Evolutionary conservation across 2,329 filamentous ascomycete species (phyloP).

Genomic region (Malbranchea cinnamomea): DNA sequence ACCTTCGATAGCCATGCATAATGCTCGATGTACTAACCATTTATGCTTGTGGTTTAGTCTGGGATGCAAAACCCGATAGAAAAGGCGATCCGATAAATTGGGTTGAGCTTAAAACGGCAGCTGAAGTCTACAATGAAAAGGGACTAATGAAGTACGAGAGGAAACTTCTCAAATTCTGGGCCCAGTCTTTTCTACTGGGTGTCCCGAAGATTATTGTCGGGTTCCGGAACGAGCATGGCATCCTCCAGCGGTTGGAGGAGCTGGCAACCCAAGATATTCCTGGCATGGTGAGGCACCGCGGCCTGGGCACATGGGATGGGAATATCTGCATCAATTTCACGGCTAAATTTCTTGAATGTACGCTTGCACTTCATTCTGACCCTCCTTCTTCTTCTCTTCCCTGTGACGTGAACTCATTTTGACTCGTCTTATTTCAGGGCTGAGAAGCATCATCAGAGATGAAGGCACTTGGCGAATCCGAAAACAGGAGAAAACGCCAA

Average conservation of each 20-base stretch:
- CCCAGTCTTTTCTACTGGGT: conserved; percentile 85
- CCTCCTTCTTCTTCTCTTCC: not conserved
- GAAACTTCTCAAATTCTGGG: conserved; percentile 92
- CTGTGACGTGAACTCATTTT: conserved; percentile 11
- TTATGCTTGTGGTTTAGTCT: conserved; percentile 39
- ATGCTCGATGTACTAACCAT: not conserved
- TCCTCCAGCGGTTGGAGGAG: conserved; percentile 59
- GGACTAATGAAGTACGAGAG: conserved; percentile 67
- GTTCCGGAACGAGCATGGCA: conserved; percentile 60
- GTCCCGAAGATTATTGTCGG: conserved; percentile 87
- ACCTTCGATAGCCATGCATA: not conserved
- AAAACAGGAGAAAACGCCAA: conserved; percentile 44
- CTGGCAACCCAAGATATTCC: conserved; percentile 70
- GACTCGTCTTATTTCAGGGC: conserved; percentile 32
- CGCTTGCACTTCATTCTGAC: conserved; percentile 17
- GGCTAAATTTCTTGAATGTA: conserved; percentile 60
- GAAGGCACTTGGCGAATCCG: conserved; percentile 74
- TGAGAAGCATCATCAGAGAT: conserved; percentile 42
- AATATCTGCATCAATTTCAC: conserved; percentile 91
- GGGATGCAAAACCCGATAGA: conserved; percentile 61
- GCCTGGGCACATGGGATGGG: conserved; percentile 67
- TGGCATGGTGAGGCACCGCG: conserved; percentile 51
- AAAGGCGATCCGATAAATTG: conserved; percentile 63
- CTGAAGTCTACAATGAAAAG: conserved; percentile 50
- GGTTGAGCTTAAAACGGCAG: conserved; percentile 90